Evolutionary conservation across 768 basidiomycete genomes (phyloP), one percentile per base, ranked within the genome.

Genomic region (Sporobolomyces roseus): DNA sequence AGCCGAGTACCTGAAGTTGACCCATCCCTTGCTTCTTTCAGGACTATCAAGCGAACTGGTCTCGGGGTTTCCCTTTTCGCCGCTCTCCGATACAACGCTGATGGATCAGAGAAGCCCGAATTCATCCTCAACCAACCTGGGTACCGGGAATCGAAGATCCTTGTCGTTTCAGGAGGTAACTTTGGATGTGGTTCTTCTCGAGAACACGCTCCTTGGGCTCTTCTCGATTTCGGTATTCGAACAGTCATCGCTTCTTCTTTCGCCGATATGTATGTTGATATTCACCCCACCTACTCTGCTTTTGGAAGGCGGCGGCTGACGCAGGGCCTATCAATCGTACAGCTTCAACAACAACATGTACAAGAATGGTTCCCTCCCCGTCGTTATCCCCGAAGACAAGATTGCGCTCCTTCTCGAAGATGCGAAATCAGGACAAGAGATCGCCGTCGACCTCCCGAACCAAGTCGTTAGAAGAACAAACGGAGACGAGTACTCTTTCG

Each of bases 301-400:
- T n/a, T n/a, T n/a, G n/a, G n/a, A n/a, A n/a, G n/a, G n/a, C n/a
- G n/a, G n/a, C n/a, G n/a, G n/a, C 16, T 30, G 23, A 14, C 41
- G 29, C 35, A 65, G 72, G n/a, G 27, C 14, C 33, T 55, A 35
- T 60, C 52, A 2, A 19, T 45, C 16, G 23, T 53, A n/a, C 43
- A 63, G 58, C 62, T 73, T 72, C 68, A 64, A 66, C 71, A 67
- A 67, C 67, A 93, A 91, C 77, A 83, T 88, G 65, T 90, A 91
- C 88, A 91, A 93, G 79, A 93, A 94, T 78, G 91, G 91, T 54
- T 91, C 92, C 88, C 84, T 93, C 51, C 89, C 90, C 35, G 81
- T 93, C 63, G 79, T 81, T 12, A 81, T 93, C 19, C 81, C 90
- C n/a, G 82, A 85, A 66, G 85, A 83, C 41, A 84, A 88, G 64